Base-by-base conservation (phyloP, 208 protist genomes). In the Leishmania major region DNA sequence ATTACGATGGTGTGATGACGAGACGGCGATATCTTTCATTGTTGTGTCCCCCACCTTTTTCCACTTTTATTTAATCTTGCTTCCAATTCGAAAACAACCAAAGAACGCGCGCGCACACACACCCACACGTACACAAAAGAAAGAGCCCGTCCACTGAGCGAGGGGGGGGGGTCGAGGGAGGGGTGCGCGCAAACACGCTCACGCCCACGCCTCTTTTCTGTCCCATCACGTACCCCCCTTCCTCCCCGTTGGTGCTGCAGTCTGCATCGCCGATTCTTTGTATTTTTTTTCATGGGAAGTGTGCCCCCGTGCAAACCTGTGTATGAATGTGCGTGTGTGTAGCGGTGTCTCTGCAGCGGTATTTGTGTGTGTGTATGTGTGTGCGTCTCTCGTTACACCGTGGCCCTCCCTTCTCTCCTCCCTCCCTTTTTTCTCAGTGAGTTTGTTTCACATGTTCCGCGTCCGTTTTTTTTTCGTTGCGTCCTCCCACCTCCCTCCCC, bases 281-380 rank as follows among this genome's bases (percentile, higher is more conserved):
- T 70, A 11, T 43, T 47, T 47, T 71, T 71, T 71, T 43, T 25
- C 37, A n/a, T 71, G 19, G 8, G 66, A 55, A 55, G 51, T 55
- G 66, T 40, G 31, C n/a, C 0, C 13, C n/a, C 31, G 31, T 67
- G 62, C 31, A 22, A 67, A n/a, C 8, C 11, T 7, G 31, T 67
- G 62, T 67, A 19, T 67, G 25, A 1, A 19, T 53, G 45, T 57
- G 43, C 13, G 43, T n/a, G 69, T 51, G 8, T 60, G 53, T 47
- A 47, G 45, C 45, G 45, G 45, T 47, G 45, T 47, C 45, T 47
- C 10, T 11, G 45, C 7, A 47, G 6, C 45, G 45, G 45, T 79
- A 11, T 49, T 74, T 73, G 40, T 25, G 10, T 78, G 15, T 79
- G 15, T 75, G 53, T 51, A 45, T 77, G 28, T 70, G 49, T 73